Percentiles rank a stretch among this genome's conserved stretches.
Conservation (phyloP, 805 yeast genomes). For the Pichia phayaonensis region DNA sequence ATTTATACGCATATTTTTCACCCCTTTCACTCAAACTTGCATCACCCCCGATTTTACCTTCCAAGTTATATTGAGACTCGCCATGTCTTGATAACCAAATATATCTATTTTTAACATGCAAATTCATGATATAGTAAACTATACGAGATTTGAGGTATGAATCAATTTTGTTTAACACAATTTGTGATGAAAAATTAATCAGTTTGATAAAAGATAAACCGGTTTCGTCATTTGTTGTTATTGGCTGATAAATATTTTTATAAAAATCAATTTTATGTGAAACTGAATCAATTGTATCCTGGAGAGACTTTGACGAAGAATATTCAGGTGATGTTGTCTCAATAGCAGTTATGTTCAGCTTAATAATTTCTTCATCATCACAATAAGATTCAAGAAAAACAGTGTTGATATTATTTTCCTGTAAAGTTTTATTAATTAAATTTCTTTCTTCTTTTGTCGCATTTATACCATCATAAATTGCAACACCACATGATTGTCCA, state of each 20-base stretch:
- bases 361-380: slow-evolving; percentile 69
- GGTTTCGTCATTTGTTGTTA: slow-evolving; percentile 49
- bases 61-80: slow-evolving; percentile 83
- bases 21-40: slow-evolving; percentile 82
- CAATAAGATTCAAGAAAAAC: slow-evolving; percentile 91
- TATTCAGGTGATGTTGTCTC: slow-evolving; percentile 69
- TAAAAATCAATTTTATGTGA: slow-evolving; percentile 66
- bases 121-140: slow-evolving; percentile 91
- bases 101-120: slow-evolving; percentile 85
- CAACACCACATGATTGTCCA: slow-evolving; percentile 64
- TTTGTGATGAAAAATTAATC: slow-evolving; percentile 81
- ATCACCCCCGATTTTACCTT: slow-evolving; percentile 96
- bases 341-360: slow-evolving; percentile 65
- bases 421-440: slow-evolving; percentile 46
- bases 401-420: slow-evolving; percentile 69
- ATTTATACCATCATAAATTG: slow-evolving; percentile 90
- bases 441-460: slow-evolving; percentile 68
- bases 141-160: slow-evolving; percentile 86
- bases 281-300: slow-evolving; percentile 66
- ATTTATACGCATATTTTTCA: slow-evolving; percentile 67
- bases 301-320: slow-evolving; percentile 60
- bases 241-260: slow-evolving; percentile 68
- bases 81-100: slow-evolving; percentile 97
- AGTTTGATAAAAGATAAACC: slow-evolving; percentile 79
- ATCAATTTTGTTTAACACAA: slow-evolving; percentile 79